These are phyloP conservation scores for Tricharina praecox DNA, from an alignment of 495 filamentous ascomycete genomes.

Conservation along the genomic window DNA sequence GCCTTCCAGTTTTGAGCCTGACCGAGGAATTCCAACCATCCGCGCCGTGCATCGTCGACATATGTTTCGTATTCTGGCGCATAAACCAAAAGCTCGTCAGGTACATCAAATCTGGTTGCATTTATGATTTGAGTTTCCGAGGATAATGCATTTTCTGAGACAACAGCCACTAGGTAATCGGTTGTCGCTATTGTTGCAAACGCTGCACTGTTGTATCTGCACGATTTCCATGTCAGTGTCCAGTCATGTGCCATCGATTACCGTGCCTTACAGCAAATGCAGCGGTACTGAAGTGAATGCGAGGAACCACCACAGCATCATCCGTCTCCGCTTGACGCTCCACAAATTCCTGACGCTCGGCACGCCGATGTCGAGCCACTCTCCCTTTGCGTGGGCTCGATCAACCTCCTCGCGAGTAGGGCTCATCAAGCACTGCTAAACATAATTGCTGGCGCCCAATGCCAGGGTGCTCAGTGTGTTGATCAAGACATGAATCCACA, in stretches of 20 bases:
- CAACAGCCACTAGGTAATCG: not conserved
- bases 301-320: conserved; percentile 14
- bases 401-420: conserved; percentile 26
- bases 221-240: no score
- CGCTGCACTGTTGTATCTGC: conserved; percentile 18
- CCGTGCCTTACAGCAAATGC: conserved; percentile 27
- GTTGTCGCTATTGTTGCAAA: conserved; percentile 12
- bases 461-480: conserved; percentile 23
- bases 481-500: conserved; percentile 18
- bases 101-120: no score
- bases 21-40: no score
- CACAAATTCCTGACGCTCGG: conserved; percentile 22
- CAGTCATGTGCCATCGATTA: no score
- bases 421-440: conserved; percentile 14
- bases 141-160: not conserved
- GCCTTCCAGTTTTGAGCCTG: no score
- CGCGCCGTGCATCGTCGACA: no score
- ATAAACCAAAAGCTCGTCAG: no score
- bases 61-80: no score
- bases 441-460: conserved; percentile 23
- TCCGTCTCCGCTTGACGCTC: not conserved
- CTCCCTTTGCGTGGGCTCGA: conserved; percentile 10
- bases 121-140: no score
- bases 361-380: conserved; percentile 26
- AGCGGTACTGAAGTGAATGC: conserved; percentile 19